Base-by-base conservation (phyloP, 768 basidiomycete genomes). In the Kwoniella newhampshirensis region DNA sequence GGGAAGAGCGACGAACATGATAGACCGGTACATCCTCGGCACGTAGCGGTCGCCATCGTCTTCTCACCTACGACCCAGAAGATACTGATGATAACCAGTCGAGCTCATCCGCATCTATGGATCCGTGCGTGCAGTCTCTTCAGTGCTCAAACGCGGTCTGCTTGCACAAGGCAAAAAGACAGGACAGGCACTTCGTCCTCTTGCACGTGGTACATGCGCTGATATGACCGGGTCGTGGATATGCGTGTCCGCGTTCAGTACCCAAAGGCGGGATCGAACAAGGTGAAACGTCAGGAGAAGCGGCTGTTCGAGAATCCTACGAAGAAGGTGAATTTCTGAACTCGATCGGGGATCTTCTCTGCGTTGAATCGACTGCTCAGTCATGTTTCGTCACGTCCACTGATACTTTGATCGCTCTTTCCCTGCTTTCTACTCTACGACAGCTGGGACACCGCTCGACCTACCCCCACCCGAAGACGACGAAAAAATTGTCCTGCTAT, bases 221-320 rank as follows among this genome's bases (percentile, higher is more conserved):
- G 17, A 23, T n/a, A n/a, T 23, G 6, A 23, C 6, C 8, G 6
- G 41, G 21, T n/a, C n/a, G n/a, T n/a, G n/a, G n/a, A n/a, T n/a
- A n/a, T n/a, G n/a, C n/a, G n/a, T n/a, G 32, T 32, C 13, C 32
- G 32, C 32, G 32, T 13, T 23, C 48, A 73, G 71, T 73, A 42
- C 71, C 71, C 9, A 73, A 73, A 63, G 71, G 71, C 18, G 71
- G 71, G 3, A 47, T 70, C 15, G 71, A 73, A 32, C 3, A 56
- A 3, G 71, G 71, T 1, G 71, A 73, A 49, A 63, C 66, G 2
- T 64, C 66, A 1, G 68, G 64, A 12, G 60, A 68, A 47, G 71
- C 71, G 9, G 71, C 71, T 13, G 63, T 73, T 7, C 41, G 71
- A 28, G 71, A 73, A 54, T 47, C 71, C 51, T 73, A 66, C 64